These are phyloP conservation scores for Miscanthus lutarioriparius DNA, from an alignment of 176 grass and related monocot genomes.

Conservation along the genomic window DNA sequence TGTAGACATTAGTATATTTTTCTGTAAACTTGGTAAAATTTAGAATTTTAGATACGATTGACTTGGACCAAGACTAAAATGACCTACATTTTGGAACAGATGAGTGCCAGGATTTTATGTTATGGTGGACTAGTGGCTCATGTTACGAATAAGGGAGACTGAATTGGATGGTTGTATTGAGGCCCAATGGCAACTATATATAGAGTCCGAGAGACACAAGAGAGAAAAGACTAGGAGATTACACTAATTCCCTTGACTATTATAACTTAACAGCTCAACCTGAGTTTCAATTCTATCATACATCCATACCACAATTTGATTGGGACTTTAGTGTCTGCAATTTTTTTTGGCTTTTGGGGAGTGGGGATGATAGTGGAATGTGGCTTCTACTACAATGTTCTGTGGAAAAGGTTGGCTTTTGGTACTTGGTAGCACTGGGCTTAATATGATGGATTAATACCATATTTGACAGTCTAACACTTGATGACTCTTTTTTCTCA, in stretches of 20 bases:
- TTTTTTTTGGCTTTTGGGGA: background rate
- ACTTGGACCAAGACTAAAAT: background rate
- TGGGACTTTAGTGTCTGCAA: background rate
- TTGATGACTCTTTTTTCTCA: background rate
- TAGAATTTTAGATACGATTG: too few relatives aligned
- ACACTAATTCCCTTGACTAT: too few relatives aligned
- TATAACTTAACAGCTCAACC: background rate
- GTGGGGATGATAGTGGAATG: background rate
- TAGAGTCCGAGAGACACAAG: too few relatives aligned
- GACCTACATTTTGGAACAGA: background rate
- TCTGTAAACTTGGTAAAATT: too few relatives aligned
- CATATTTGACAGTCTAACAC: background rate
- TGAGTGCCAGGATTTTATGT: background rate
- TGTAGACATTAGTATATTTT: too few relatives aligned
- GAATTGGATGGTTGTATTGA: too few relatives aligned
- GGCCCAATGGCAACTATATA: too few relatives aligned
- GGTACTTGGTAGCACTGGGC: background rate
- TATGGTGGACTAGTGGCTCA: background rate
- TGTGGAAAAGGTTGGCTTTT: slow-evolving; percentile 7
- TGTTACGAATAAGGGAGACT: too few relatives aligned
- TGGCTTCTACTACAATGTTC: slow-evolving; percentile 16
- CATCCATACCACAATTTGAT: background rate
- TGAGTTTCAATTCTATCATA: background rate
- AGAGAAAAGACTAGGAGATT: too few relatives aligned
- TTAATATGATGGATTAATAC: background rate